Evolutionary conservation across 2,329 filamentous ascomycete species (phyloP).

Genomic region (Nannizziopsis arthrosporioides): DNA sequence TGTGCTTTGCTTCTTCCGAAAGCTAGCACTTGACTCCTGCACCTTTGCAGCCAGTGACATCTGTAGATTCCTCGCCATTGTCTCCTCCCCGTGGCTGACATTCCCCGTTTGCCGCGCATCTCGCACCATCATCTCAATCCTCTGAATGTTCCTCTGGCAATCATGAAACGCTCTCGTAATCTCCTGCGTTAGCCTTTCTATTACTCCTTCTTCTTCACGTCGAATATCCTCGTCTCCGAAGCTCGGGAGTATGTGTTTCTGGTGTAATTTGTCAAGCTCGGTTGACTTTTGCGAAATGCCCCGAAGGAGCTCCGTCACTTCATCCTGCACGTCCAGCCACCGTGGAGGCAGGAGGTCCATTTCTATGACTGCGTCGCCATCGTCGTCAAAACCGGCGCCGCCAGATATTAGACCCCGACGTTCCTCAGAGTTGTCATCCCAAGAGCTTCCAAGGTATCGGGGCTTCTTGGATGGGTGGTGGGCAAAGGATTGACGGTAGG

Average conservation of each 20-base stretch:
- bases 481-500: slow-evolving; percentile 95
- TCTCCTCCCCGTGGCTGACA: slow-evolving; percentile 77
- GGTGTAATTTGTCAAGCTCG: slow-evolving; percentile 80
- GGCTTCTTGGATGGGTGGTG: slow-evolving; percentile 85
- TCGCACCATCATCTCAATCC: slow-evolving; percentile 74
- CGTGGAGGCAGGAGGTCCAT: slow-evolving; percentile 93
- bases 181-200: slow-evolving; percentile 78
- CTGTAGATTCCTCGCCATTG: slow-evolving; percentile 93
- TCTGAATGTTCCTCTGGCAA: slow-evolving; percentile 79
- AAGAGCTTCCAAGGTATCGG: slow-evolving; percentile 49
- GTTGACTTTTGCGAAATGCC: slow-evolving; percentile 73
- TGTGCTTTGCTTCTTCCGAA: slow-evolving; percentile 92
- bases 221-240: slow-evolving; percentile 94
- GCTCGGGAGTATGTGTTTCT: slow-evolving; percentile 90
- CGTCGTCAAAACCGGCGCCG: slow-evolving; percentile 51
- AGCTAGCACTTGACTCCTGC: slow-evolving; percentile 80
- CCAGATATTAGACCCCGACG: slow-evolving; percentile 74
- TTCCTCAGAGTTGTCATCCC: slow-evolving; percentile 47
- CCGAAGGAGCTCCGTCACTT: slow-evolving; percentile 71
- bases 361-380: slow-evolving; percentile 91
- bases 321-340: slow-evolving; percentile 91
- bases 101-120: slow-evolving; percentile 55
- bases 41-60: slow-evolving; percentile 78
- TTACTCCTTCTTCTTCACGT: slow-evolving; percentile 73
- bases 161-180: slow-evolving; percentile 83